A percentile compares a stretch with the other conserved stretches of the same genome.
phyloP scores from a whole-genome alignment of 2,329 filamentous ascomycete genomes.

The Talaromyces islandicus region DNA sequence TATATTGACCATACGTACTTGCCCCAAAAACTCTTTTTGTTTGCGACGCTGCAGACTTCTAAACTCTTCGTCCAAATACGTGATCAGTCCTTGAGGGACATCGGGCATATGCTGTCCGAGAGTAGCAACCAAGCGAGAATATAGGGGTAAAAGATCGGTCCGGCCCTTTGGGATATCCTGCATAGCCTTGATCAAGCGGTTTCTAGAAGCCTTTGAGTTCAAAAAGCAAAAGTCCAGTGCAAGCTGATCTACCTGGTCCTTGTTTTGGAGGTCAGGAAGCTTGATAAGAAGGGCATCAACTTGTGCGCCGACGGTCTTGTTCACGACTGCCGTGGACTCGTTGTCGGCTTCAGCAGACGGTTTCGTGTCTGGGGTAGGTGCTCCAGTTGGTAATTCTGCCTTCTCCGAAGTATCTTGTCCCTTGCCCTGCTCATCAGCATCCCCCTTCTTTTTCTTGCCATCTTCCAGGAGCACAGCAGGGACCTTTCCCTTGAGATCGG shows the following conservation, averaged over 20 bases:
- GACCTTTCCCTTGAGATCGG: conserved; percentile 92
- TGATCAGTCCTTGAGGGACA: conserved; percentile 82
- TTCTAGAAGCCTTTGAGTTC: conserved; percentile 96
- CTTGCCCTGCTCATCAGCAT: conserved; percentile 73
- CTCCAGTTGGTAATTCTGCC: conserved; percentile 29
- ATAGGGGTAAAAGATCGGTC: conserved; percentile 81
- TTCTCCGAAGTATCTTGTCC: conserved; percentile 36
- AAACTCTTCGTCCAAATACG: conserved; percentile 93
- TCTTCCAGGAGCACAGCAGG: conserved; percentile 91
- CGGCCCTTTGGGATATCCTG: conserved; percentile 94
- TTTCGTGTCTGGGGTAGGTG: conserved; percentile 45
- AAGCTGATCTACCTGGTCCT: conserved; percentile 84
- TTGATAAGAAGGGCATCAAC: conserved; percentile 84
- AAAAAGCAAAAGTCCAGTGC: conserved; percentile 97
- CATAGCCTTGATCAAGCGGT: conserved; percentile 84
- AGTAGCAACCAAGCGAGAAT: conserved; percentile 88
- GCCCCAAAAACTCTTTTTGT: conserved; percentile 93
- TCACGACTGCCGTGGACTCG: conserved; percentile 87
- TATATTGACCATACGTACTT: conserved; percentile 88
- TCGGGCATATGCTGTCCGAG: conserved; percentile 91
- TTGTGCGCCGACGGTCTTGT: conserved; percentile 95
- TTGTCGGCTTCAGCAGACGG: conserved; percentile 60
- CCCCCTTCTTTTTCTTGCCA: conserved; percentile 84
- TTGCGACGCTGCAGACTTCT: conserved; percentile 94
- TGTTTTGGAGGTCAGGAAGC: conserved; percentile 85